Base-by-base conservation (phyloP, 768 basidiomycete species). In the Leccinum barrowsii region DNA sequence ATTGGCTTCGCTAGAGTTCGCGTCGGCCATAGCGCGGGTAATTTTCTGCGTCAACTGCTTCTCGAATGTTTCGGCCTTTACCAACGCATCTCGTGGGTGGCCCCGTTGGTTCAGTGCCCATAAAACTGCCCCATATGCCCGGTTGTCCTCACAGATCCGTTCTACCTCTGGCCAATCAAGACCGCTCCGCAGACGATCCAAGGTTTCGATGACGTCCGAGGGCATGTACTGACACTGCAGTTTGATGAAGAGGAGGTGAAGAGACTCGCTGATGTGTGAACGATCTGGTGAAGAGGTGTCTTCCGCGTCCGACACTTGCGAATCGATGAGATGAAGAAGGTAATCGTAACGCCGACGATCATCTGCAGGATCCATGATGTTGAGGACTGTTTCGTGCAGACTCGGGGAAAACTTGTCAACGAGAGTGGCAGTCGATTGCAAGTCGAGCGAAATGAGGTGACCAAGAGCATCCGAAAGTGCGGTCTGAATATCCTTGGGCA, bases 221-320 rank as follows among this genome's bases (percentile, higher is more conserved):
- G 91, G 85, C 59, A 89, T 82, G 64, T 85, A 83, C n/a, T 75
- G 79, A 69, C 90, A 92, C 55, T 92, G 83, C 17, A 98, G 75
- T 22, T 79, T 73, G 54, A 98, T 66, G 72, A 92, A 98, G 19
- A 76, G 78, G 22, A 80, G 79, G 10, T 82, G 81, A 21, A 89
- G 77, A 11, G 73, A 55, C 2, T 67, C 62, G n/a, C 84, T 71
- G n/a, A 89, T 67, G n/a, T 79, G 71, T 30, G 65, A 59, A 1
- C 82, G 82, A 6, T 80, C 76, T 12, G 63, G 67, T 11, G 60
- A 63, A 40, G 68, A 63, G 12, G 57, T 50, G 5, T 62, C 58
- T 30, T 80, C 79, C 30, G 74, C 75, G 7, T 85, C 80, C 17
- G 80, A 77, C 2, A 67, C 61, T 48, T 71, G 71, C 17, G 75